phyloP scores from a whole-genome alignment of 1,284 basidiomycete genomes.

The Boletellus deceptivus region DNA sequence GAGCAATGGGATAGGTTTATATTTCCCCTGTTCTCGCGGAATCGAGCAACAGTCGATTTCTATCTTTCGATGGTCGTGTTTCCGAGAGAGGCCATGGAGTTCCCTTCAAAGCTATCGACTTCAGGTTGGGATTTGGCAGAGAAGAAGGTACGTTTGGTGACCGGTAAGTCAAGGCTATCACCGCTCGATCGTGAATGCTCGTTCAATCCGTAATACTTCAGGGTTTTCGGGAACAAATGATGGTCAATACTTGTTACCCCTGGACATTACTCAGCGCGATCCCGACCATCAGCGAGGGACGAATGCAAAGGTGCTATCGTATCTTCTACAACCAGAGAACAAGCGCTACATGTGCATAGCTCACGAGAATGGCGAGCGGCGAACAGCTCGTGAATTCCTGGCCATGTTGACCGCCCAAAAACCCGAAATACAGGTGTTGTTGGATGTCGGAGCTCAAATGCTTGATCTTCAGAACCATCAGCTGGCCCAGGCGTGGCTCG shows the following conservation, averaged over 20 bases:
- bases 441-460: constrained; percentile 60
- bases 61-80: constrained; percentile 47
- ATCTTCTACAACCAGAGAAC: constrained; percentile 47
- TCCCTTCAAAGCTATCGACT: constrained; percentile 40
- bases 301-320: constrained; percentile 48
- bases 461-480: constrained; percentile 47
- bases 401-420: constrained; percentile 32
- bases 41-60: constrained; percentile 43
- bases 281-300: constrained; percentile 43
- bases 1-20: constrained; percentile 34
- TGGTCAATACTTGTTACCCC: constrained; percentile 47
- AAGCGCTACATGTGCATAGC: constrained; percentile 34
- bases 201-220: constrained; percentile 24
- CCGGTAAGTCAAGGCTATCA: constrained; percentile 11
- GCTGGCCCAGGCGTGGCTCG: constrained; percentile 43
- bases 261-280: constrained; percentile 45
- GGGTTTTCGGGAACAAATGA: constrained; percentile 63
- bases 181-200: background rate
- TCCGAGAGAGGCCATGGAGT: constrained; percentile 47
- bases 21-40: constrained; percentile 37
- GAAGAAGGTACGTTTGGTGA: constrained; percentile 26
- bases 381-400: constrained; percentile 37
- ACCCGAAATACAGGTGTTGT: constrained; percentile 43
- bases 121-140: background rate
- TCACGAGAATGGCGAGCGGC: constrained; percentile 18